Base-by-base conservation (phyloP, 176 grass and related monocot genomes). In the Ensete glaucum region DNA sequence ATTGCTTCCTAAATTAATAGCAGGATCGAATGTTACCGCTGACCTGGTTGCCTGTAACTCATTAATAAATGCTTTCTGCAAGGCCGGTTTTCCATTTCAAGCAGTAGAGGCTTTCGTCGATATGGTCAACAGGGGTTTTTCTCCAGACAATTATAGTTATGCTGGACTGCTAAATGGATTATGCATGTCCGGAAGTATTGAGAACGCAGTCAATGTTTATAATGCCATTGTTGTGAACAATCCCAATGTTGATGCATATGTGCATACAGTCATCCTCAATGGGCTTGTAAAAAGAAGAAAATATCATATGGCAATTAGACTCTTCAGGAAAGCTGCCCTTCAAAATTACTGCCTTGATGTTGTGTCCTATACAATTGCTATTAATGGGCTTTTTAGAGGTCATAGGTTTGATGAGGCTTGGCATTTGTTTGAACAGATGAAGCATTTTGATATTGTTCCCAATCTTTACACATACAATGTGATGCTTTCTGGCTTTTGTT, bases 141-240 rank as follows among this genome's bases (percentile, higher is more conserved):
- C 58, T 43, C 88, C 93, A 50, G 93, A 96, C 81, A 88, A 57
- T 52, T 97, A 97, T 77, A 97, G 85, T 73, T 90, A 88, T 83
- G 81, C 87, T 21, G 77, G 76, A 65, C 67, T 90, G 49, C 79
- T 97, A 82, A 85, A 92, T 71, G 84, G 81, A 70, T 73, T 92
- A 55, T 92, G 76, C 69, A 80, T 79, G 75, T 53, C 82, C 54
- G 87, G 85, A 79, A 83, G 54, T 71, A 82, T 83, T 64, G 72
- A 87, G 54, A 50, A 55, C 75, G 89, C 85, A 62, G 64, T 90
- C n/a, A 52, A 53, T 81, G 26, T 81, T 24, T 97, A 97, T 82
- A 66, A 4, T 49, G 71, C 59, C 59, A 70, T 93, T 81, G 62
- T 87, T 57, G 58, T 20, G 3, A 83, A 73, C 73, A 64, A 83